Conservation (phyloP, 1,284 basidiomycete species). For the Ceratobasidium sp. region DNA sequence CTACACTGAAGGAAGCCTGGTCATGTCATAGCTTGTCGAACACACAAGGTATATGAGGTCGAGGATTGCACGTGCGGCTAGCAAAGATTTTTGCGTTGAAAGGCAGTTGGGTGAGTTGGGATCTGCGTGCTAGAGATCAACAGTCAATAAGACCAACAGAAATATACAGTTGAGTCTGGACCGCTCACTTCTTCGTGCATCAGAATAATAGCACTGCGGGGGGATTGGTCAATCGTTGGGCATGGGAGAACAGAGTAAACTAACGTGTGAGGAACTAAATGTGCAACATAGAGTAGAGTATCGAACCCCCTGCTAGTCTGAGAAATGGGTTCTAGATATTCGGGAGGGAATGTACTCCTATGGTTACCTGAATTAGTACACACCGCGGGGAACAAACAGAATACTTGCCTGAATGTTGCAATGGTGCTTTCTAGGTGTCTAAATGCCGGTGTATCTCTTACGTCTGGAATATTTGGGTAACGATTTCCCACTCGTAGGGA, state of each 20-base stretch:
- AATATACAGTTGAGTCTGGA: neutral
- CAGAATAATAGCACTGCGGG: constrained; percentile 23
- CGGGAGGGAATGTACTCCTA: constrained; percentile 35
- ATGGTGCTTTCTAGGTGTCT: constrained; percentile 37
- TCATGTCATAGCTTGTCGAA: constrained; percentile 72
- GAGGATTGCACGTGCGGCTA: constrained; percentile 66
- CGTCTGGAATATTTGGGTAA: constrained; percentile 26
- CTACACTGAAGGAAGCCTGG: constrained; percentile 57
- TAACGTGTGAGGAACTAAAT: constrained; percentile 41
- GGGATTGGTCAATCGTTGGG: neutral
- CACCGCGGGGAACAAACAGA: neutral
- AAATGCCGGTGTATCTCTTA: constrained; percentile 34
- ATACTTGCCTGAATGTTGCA: constrained; percentile 21
- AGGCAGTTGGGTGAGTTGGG: constrained; percentile 53
- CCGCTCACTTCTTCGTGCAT: constrained; percentile 37
- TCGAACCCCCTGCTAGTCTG: constrained; percentile 31
- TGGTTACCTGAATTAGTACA: neutral
- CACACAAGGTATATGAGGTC: constrained; percentile 69
- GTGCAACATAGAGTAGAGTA: constrained; percentile 40
- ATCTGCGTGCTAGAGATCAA: constrained; percentile 34
- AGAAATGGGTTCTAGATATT: constrained; percentile 26
- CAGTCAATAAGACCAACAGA: neutral
- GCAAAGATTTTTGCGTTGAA: constrained; percentile 68
- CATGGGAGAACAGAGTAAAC: constrained; percentile 3
- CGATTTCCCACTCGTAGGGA: constrained; percentile 23